Evolutionary conservation across 1,284 basidiomycete species (phyloP).

Genomic region (Waitea zeae): DNA sequence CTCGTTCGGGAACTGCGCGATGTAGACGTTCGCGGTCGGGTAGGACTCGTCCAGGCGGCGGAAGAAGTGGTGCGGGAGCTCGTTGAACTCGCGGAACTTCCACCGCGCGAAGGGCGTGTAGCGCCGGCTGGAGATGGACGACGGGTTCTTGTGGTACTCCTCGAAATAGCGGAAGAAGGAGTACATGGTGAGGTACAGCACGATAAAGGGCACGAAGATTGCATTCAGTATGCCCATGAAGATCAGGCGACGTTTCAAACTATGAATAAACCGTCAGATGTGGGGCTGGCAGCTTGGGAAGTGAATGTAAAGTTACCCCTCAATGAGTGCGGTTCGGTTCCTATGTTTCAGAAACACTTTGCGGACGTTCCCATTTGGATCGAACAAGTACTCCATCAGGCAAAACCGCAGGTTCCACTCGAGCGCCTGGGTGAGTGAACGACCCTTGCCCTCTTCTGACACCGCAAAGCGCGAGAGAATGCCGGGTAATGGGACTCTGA

Average conservation of each 20-base stretch:
- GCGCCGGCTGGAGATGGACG: slow-evolving; percentile 77
- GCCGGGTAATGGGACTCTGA: slow-evolving; percentile 64
- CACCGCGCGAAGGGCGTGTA: slow-evolving; percentile 94
- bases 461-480: slow-evolving; percentile 30
- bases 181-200: slow-evolving; percentile 92
- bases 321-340: slow-evolving; percentile 61
- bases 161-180: slow-evolving; percentile 99
- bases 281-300: too few species aligned
- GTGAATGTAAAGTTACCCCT: slow-evolving; percentile 43
- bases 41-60: slow-evolving; percentile 79
- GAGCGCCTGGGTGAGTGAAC: slow-evolving; percentile 71
- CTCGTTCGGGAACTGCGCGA: slow-evolving; percentile 95
- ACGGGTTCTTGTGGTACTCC: slow-evolving; percentile 99
- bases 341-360: slow-evolving; percentile 82
- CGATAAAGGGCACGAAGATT: slow-evolving; percentile 92
- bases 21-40: slow-evolving; percentile 83
- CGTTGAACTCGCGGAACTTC: slow-evolving; percentile 99
- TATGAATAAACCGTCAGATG: slow-evolving; percentile 15
- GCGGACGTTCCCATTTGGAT: slow-evolving; percentile 71
- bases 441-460: slow-evolving; percentile 44
- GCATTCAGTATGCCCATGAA: slow-evolving; percentile 96
- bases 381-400: slow-evolving; percentile 88
- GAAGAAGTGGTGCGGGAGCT: slow-evolving; percentile 86
- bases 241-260: slow-evolving; percentile 72
- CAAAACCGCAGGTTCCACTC: slow-evolving; percentile 97